Evolutionary conservation across 2,329 filamentous ascomycete species (phyloP), one percentile per base, ranked within the genome.

Genomic region (Pseudofabraea citricarpa): DNA sequence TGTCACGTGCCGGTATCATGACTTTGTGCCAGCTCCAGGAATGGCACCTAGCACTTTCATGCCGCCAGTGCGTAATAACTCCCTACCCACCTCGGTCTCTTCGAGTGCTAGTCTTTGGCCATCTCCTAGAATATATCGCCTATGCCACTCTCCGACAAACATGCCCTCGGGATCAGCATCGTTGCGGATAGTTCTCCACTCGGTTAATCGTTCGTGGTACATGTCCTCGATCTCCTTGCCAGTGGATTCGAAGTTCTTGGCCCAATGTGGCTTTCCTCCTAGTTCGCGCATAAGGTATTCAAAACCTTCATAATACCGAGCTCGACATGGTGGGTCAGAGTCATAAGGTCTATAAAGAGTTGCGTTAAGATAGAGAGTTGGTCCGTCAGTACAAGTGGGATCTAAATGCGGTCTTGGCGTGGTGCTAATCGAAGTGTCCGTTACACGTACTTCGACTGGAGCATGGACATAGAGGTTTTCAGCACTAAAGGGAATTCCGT

Each of bases 61-160:
- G 9, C 59, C 59, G 15, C 60, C 60, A 20, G 41, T 53, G 40
- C 40, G 43, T 12, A 53, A 13, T 21, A 46, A 48, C 39, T 47
- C 48, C 27, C 59, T 46, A 8, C 41, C 41, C 5, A 58, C 46
- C 35, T 60, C 60, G 4, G 41, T 43, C 37, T 62, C 59, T 39
- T 62, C 60, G 10, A 61, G 38, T 3, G 52, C 47, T 9, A 60
- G 41, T 27, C 44, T 46, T 18, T 46, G 44, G 6, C 52, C 53
- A 33, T 57, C 47, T 1, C 72, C 61, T 36, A 78, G 63, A 9
- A 95, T 69, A 55, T 79, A 79, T 40, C 84, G 75, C 21, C 85
- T 74, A 64, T 96, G 89, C 91, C 91, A 98, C 38, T 90, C 83
- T 2, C 91, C 91, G 12, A 91, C 73, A 65, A 95, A 95, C 77